phyloP scores from a whole-genome alignment of 2,329 filamentous ascomycete genomes.

The Akanthomyces uredinophilus region DNA sequence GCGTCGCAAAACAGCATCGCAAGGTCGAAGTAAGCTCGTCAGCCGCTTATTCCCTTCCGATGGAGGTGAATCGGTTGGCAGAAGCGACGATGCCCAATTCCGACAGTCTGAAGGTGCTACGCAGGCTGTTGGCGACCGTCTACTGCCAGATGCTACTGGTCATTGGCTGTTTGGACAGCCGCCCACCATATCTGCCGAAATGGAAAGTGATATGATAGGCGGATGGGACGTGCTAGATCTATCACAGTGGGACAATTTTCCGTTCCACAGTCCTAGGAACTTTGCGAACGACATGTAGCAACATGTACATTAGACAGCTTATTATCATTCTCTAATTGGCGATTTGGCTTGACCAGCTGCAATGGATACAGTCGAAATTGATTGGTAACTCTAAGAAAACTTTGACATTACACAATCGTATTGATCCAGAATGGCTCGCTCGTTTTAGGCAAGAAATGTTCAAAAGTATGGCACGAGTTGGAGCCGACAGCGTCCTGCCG shows the following conservation, averaged over 20 bases:
- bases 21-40: slow-evolving; percentile 25
- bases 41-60: slow-evolving; percentile 23
- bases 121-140: not conserved
- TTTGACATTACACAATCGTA: too few relatives aligned
- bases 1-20: slow-evolving; percentile 23
- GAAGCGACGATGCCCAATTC: not conserved
- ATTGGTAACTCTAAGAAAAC: too few relatives aligned
- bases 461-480: too few relatives aligned
- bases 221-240: slow-evolving; percentile 28
- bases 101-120: not conserved
- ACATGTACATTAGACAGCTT: not conserved
- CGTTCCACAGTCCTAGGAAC: slow-evolving; percentile 18
- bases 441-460: too few relatives aligned
- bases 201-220: slow-evolving; percentile 12
- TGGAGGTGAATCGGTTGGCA: not conserved
- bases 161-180: not conserved
- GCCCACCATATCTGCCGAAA: not conserved
- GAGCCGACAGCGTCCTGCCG: too few relatives aligned
- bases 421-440: too few relatives aligned
- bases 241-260: slow-evolving; percentile 30
- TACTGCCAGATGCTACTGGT: not conserved
- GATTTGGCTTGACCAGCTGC: too few relatives aligned
- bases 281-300: slow-evolving; percentile 10
- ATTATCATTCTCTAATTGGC: too few relatives aligned
- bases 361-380: too few relatives aligned